Conservation (phyloP, 2,329 filamentous ascomycete species). For the Capronia americana region DNA sequence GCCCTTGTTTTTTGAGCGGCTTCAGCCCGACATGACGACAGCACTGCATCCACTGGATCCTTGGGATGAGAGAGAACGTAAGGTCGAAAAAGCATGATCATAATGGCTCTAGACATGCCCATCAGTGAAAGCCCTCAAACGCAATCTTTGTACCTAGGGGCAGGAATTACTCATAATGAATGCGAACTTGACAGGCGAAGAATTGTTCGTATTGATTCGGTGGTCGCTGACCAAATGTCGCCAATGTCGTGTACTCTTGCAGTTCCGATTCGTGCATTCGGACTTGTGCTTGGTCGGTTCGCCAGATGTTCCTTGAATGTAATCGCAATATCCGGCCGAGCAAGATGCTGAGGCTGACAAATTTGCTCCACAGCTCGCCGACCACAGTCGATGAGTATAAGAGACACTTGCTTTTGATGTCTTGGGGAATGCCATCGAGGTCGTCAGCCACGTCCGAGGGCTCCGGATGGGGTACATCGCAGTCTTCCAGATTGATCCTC, state of each 20-base stretch:
- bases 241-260: not conserved
- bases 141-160: not conserved
- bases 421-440: not conserved
- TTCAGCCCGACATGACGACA: not conserved
- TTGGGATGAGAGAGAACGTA: not conserved
- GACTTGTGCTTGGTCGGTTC: not conserved
- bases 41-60: not conserved
- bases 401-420: not conserved
- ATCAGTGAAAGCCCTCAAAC: not conserved
- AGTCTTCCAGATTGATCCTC: not conserved
- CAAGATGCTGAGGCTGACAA: not conserved
- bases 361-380: not conserved
- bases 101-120: not conserved
- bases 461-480: not conserved
- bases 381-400: not conserved
- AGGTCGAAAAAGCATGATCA: not conserved
- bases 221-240: not conserved
- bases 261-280: not conserved
- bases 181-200: not conserved
- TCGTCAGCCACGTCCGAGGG: not conserved
- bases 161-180: not conserved
- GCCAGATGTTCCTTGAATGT: slow-evolving; percentile 1
- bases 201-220: not conserved
- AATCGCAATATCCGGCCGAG: not conserved
- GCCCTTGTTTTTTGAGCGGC: not conserved